These are phyloP conservation scores for Lachnellula suecica DNA, from an alignment of 2,329 filamentous ascomycete species.

Conservation along the genomic window DNA sequence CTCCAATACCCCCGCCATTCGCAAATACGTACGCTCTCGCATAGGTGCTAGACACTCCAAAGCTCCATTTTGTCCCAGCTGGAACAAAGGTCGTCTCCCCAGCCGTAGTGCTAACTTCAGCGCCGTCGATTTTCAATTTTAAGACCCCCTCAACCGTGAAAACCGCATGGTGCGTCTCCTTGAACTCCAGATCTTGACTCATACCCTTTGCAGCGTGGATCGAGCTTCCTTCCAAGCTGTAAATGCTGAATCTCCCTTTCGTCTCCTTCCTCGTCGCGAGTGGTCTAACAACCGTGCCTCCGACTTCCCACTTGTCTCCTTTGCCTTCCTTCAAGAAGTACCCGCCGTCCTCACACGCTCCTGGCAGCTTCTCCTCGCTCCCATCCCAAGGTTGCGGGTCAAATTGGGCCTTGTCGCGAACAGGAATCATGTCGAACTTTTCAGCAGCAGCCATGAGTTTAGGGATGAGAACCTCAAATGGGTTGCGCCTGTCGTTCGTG, in stretches of 20 bases:
- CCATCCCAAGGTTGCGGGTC: slow-evolving; percentile 42
- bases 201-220: slow-evolving; percentile 38
- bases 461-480: slow-evolving; percentile 49
- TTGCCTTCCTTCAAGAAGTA: slow-evolving; percentile 54
- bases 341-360: slow-evolving; percentile 33
- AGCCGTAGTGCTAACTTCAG: slow-evolving; percentile 12
- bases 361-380: slow-evolving; percentile 41
- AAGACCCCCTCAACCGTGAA: slow-evolving; percentile 47
- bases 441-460: slow-evolving; percentile 56
- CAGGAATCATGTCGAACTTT: slow-evolving; percentile 55
- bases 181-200: slow-evolving; percentile 41
- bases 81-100: slow-evolving; percentile 28
- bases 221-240: slow-evolving; percentile 47
- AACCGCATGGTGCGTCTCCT: slow-evolving; percentile 51
- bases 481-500: slow-evolving; percentile 50
- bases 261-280: slow-evolving; percentile 49
- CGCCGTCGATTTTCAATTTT: slow-evolving; percentile 39
- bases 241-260: slow-evolving; percentile 50
- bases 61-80: slow-evolving; percentile 18
- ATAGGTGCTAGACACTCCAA: slow-evolving; percentile 18
- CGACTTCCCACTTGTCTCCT: slow-evolving; percentile 45
- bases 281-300: slow-evolving; percentile 45
- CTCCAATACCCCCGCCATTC: slow-evolving; percentile 27
- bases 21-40: slow-evolving; percentile 28
- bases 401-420: slow-evolving; percentile 46